Evolutionary conservation across 495 filamentous ascomycete species (phyloP).

Genomic region (Cudoniella acicularis): DNA sequence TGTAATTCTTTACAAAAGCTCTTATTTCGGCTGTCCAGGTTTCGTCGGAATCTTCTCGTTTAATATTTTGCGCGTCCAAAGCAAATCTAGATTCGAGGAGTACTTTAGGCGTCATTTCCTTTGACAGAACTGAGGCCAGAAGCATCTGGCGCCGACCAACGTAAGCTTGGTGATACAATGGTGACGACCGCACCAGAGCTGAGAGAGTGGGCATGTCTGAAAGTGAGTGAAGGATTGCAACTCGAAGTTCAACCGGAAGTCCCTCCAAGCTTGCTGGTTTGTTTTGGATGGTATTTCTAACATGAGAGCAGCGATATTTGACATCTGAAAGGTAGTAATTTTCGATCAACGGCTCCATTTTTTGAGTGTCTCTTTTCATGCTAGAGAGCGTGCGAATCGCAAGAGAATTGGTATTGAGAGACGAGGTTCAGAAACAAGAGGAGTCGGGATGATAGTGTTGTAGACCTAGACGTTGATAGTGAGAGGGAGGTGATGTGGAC

Average conservation of each 20-base stretch:
- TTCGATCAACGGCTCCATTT: too few relatives aligned
- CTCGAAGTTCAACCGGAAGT: constrained; percentile 2
- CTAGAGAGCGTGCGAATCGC: too few relatives aligned
- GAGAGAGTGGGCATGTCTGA: not conserved
- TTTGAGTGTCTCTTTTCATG: too few relatives aligned
- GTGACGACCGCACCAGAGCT: constrained; percentile 1
- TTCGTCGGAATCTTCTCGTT: not conserved
- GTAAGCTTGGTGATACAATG: constrained; percentile 9
- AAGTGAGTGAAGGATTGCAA: constrained; percentile 1
- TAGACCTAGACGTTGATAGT: too few relatives aligned
- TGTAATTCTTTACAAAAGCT: not conserved
- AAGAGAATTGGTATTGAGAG: too few relatives aligned
- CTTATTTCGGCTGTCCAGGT: not conserved
- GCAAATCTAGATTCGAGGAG: not conserved
- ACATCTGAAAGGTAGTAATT: too few relatives aligned
- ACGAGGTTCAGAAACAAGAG: too few relatives aligned
- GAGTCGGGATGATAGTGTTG: too few relatives aligned
- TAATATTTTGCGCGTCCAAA: constrained; percentile 1
- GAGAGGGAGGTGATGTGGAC: too few relatives aligned
- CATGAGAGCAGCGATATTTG: too few relatives aligned
- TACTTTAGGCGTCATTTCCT: not conserved
- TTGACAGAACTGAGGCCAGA: not conserved
- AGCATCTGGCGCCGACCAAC: not conserved
- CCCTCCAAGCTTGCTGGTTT: constrained; percentile 5
- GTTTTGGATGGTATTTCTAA: too few relatives aligned